phyloP scores from a whole-genome alignment of 192 early-diverging fungal genomes.

The Borealophlyctis nickersoniae region DNA sequence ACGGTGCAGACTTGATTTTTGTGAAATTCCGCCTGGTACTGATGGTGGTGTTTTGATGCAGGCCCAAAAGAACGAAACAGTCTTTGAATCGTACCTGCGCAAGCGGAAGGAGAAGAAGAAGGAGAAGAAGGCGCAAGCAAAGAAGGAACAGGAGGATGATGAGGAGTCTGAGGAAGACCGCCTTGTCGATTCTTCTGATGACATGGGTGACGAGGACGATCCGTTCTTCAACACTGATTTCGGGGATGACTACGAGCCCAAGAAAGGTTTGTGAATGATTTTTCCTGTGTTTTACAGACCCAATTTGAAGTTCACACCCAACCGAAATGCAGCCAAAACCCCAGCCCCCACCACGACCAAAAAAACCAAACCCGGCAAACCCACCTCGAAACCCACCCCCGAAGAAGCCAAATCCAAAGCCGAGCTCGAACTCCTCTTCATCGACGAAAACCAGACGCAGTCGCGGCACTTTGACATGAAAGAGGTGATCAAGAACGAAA shows the following conservation, averaged over 20 bases:
- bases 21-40: no score
- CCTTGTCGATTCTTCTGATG: conserved; percentile 10
- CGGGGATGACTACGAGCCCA: conserved; percentile 18
- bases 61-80: conserved; percentile 69
- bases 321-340: neutral
- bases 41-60: conserved; percentile 20
- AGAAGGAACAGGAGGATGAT: conserved; percentile 24
- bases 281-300: neutral
- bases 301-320: neutral
- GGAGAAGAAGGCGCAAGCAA: conserved; percentile 42
- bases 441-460: conserved; percentile 65
- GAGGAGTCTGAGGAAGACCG: conserved; percentile 9
- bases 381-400: neutral
- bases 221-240: conserved; percentile 36
- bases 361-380: conserved; percentile 2
- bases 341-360: neutral
- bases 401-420: conserved; percentile 43
- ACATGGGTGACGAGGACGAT: conserved; percentile 25
- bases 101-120: conserved; percentile 79
- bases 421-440: conserved; percentile 79
- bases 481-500: conserved; percentile 82
- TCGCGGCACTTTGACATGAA: conserved; percentile 79
- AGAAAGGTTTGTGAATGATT: conserved; percentile 11
- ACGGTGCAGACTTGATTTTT: no score
- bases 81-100: conserved; percentile 78